Percentiles rank a stretch among this genome's conserved stretches.
These are phyloP conservation scores for Alnus rubra DNA, from an alignment of 306 rosid species.

Conservation along the genomic window DNA sequence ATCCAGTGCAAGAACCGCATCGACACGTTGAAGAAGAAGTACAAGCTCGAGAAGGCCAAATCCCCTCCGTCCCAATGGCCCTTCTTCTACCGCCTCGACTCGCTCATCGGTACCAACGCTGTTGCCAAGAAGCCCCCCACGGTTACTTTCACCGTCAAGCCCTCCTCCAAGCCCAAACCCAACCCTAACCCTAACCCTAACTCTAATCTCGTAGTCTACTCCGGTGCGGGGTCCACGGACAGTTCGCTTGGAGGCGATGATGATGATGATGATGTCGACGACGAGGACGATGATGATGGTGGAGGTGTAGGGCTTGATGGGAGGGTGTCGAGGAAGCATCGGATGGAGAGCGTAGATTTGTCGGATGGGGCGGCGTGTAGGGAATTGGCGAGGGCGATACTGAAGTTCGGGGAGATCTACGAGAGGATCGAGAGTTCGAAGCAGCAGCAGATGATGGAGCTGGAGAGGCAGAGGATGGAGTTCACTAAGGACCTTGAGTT, in stretches of 20 bases:
- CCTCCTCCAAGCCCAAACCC: constrained; percentile 6
- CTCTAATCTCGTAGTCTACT: not conserved
- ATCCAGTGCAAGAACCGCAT: constrained; percentile 54
- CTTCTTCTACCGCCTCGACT: constrained; percentile 40
- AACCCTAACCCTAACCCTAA: constrained; percentile 5
- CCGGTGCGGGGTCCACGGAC: constrained; percentile 19
- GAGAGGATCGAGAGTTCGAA: constrained; percentile 49
- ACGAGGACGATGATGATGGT: not conserved
- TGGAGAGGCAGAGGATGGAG: constrained; percentile 58
- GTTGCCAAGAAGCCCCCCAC: constrained; percentile 13
- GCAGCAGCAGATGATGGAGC: constrained; percentile 43
- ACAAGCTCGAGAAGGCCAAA: constrained; percentile 47
- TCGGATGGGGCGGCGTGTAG: constrained; percentile 37
- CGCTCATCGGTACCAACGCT: constrained; percentile 33
- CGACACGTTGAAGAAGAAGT: constrained; percentile 61
- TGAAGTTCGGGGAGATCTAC: constrained; percentile 48
- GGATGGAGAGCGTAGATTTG: constrained; percentile 26
- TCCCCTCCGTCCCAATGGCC: constrained; percentile 43
- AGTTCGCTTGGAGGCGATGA: constrained; percentile 22
- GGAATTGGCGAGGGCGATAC: constrained; percentile 51
- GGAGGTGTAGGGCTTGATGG: constrained; percentile 9
- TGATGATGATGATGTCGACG: constrained; percentile 9
- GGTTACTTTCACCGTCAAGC: constrained; percentile 23
- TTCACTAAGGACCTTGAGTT: constrained; percentile 49
- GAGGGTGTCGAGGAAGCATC: constrained; percentile 19